Evolutionary conservation across 192 early-diverging fungal genomes (phyloP).

Genomic region (Coemansia sp.): DNA sequence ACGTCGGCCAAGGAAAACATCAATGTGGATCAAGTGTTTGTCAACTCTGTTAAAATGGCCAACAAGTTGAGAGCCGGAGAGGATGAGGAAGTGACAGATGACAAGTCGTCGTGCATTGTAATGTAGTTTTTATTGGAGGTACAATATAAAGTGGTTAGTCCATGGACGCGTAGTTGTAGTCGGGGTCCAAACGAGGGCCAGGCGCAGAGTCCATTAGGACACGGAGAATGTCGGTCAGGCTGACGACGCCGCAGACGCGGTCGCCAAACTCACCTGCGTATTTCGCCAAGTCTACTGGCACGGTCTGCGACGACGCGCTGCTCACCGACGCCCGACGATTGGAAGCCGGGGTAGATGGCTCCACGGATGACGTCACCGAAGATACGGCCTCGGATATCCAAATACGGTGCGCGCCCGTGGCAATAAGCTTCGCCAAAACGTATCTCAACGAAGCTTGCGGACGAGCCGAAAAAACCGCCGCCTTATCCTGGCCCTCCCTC

Average conservation of each 20-base stretch:
- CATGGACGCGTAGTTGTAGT: conserved; percentile 49
- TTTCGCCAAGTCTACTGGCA: conserved; percentile 22
- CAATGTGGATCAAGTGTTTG: conserved; percentile 68
- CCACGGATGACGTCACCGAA: conserved; percentile 2
- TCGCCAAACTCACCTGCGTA: conserved; percentile 42
- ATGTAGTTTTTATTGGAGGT: neutral
- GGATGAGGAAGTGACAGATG: conserved; percentile 8
- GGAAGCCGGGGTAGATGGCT: neutral
- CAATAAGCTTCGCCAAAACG: conserved; percentile 73
- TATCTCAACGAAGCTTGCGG: conserved; percentile 69
- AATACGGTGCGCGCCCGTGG: conserved; percentile 79
- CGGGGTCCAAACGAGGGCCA: conserved; percentile 14
- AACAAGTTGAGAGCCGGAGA: conserved; percentile 24
- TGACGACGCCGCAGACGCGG: conserved; percentile 64
- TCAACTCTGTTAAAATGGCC: conserved; percentile 34
- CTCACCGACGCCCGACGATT: conserved; percentile 37
- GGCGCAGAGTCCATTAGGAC: conserved; percentile 55
- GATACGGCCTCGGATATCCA: conserved; percentile 60
- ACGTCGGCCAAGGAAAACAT: conserved; percentile 89
- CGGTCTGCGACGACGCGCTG: conserved; percentile 39
- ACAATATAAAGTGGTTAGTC: conserved; percentile 12
- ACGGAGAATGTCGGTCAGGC: conserved; percentile 76
- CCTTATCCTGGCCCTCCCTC: conserved; percentile 62
- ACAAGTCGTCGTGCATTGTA: conserved; percentile 43
- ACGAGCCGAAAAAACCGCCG: conserved; percentile 75